Evolutionary conservation across 2,329 filamentous ascomycete genomes (phyloP).

Genomic region (Pseudocercospora fijiensis): DNA sequence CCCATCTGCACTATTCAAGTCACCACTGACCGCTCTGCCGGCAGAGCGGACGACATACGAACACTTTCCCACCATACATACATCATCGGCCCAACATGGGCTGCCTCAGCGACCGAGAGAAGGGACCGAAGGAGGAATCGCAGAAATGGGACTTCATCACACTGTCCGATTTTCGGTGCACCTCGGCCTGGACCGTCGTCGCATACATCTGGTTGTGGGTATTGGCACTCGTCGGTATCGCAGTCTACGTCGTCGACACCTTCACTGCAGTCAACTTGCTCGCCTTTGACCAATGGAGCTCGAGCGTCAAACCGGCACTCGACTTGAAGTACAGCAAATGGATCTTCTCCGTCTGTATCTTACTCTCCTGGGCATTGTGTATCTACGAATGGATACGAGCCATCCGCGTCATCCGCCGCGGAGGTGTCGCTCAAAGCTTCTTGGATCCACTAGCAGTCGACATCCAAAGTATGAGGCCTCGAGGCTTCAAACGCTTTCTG

Average conservation of each 20-base stretch:
- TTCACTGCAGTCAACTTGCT: slow-evolving; percentile 92
- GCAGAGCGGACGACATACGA: slow-evolving; percentile 15
- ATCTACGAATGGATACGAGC: slow-evolving; percentile 78
- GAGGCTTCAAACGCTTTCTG: slow-evolving; percentile 86
- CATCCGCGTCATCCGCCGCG: slow-evolving; percentile 74
- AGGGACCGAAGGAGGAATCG: slow-evolving; percentile 44
- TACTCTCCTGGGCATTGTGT: slow-evolving; percentile 82
- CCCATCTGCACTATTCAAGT: not conserved
- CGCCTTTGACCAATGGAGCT: slow-evolving; percentile 85
- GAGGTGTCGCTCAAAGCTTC: slow-evolving; percentile 87
- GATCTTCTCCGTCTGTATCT: slow-evolving; percentile 92
- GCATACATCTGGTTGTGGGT: slow-evolving; percentile 86
- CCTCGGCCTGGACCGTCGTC: slow-evolving; percentile 71
- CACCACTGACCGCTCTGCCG: slow-evolving; percentile 17
- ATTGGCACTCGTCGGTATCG: slow-evolving; percentile 72
- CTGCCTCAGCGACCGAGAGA: slow-evolving; percentile 39
- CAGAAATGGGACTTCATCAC: slow-evolving; percentile 83
- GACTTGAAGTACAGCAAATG: slow-evolving; percentile 79
- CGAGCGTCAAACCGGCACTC: slow-evolving; percentile 75
- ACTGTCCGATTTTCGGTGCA: slow-evolving; percentile 76
- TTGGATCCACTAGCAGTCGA: slow-evolving; percentile 83
- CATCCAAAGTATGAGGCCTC: slow-evolving; percentile 76
- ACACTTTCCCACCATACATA: not conserved
- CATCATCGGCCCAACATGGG: slow-evolving; percentile 33
- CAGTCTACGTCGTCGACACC: slow-evolving; percentile 85